phyloP scores from a whole-genome alignment of 2,329 filamentous ascomycete species.

The Fusarium cicatricum region DNA sequence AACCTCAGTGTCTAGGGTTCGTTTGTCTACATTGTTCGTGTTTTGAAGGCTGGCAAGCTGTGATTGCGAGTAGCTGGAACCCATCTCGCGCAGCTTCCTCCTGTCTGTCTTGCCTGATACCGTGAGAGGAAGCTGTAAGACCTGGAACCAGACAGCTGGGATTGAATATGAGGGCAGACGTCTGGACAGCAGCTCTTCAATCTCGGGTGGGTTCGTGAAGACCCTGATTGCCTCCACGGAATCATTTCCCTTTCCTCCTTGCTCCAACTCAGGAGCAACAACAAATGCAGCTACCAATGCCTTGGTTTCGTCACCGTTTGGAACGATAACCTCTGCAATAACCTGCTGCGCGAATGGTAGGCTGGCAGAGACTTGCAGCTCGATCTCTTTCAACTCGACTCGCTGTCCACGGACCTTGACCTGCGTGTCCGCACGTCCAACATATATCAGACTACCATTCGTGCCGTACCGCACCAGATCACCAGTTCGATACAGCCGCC shows the following conservation, averaged over 20 bases:
- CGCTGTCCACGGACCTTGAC: constrained; percentile 10
- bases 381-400: constrained; percentile 4
- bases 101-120: constrained; percentile 6
- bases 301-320: not conserved
- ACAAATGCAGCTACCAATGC: constrained; percentile 5
- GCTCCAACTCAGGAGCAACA: not conserved
- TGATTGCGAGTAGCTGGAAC: constrained; percentile 1
- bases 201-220: not conserved
- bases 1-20: not conserved
- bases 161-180: constrained; percentile 1
- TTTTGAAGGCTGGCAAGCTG: not conserved
- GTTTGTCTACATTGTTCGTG: not conserved
- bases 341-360: not conserved
- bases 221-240: not conserved
- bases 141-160: constrained; percentile 8
- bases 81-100: constrained; percentile 4
- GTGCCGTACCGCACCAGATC: constrained; percentile 4
- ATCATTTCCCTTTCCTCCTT: not conserved
- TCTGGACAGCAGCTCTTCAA: not conserved
- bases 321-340: constrained; percentile 3
- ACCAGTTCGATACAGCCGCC: not conserved
- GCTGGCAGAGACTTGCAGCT: not conserved
- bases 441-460: not conserved
- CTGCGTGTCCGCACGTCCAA: constrained; percentile 1
- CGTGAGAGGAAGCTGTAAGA: not conserved